These are phyloP conservation scores for Penicillium nordicum DNA, from an alignment of 2,329 filamentous ascomycete species.

Conservation along the genomic window DNA sequence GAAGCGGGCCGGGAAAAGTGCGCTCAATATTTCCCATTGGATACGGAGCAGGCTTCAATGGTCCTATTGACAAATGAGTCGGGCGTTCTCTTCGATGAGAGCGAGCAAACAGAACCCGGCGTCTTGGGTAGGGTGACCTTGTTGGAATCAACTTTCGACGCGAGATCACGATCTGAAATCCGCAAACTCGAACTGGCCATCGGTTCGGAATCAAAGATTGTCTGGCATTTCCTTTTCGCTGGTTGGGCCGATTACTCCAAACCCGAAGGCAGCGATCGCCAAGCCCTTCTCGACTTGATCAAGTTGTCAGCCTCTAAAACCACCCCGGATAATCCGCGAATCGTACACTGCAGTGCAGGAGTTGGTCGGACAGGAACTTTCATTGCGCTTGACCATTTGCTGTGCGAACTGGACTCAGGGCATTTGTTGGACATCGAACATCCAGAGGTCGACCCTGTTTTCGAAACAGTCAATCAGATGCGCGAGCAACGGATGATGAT, in stretches of 20 bases:
- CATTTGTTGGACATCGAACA: slow-evolving; percentile 53
- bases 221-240: slow-evolving; percentile 83
- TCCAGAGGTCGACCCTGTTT: slow-evolving; percentile 64
- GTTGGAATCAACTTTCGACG: slow-evolving; percentile 53
- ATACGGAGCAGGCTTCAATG: slow-evolving; percentile 51
- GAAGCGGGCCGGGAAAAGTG: slow-evolving; percentile 80
- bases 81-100: slow-evolving; percentile 53
- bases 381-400: slow-evolving; percentile 88
- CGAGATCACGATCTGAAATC: slow-evolving; percentile 61
- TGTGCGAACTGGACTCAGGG: slow-evolving; percentile 75
- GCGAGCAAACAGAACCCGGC: slow-evolving; percentile 60
- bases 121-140: slow-evolving; percentile 68
- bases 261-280: slow-evolving; percentile 56
- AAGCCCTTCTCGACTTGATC: slow-evolving; percentile 52
- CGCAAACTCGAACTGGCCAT: slow-evolving; percentile 63
- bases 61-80: slow-evolving; percentile 36
- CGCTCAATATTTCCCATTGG: slow-evolving; percentile 76
- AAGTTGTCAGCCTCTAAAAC: slow-evolving; percentile 45
- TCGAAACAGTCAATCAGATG: slow-evolving; percentile 72
- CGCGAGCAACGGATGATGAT: slow-evolving; percentile 88
- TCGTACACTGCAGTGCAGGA: slow-evolving; percentile 85
- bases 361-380: slow-evolving; percentile 94
- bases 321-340: slow-evolving; percentile 64
- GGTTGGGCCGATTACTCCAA: slow-evolving; percentile 90
- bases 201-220: slow-evolving; percentile 55